Evolutionary conservation across 116 monocot genomes (phyloP).

Genomic region (Dioscorea cayenensis): DNA sequence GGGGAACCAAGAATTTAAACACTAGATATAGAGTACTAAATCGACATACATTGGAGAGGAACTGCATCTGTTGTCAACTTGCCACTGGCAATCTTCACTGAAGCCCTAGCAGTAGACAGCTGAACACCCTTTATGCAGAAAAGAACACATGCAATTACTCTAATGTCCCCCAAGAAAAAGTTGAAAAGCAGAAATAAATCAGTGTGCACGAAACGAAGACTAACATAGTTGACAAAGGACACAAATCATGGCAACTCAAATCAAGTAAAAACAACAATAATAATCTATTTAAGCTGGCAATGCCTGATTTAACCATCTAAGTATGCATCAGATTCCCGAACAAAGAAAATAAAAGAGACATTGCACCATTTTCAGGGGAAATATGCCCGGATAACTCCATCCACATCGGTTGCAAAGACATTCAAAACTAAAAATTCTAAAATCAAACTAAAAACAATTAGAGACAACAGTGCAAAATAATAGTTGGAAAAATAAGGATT

Average conservation of each 20-base stretch:
- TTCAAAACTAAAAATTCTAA: no score
- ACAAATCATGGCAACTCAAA: neutral
- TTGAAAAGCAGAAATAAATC: neutral
- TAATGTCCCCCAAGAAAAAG: neutral
- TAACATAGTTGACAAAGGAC: neutral
- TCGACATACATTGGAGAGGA: conserved; percentile 10
- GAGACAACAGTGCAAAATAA: no score
- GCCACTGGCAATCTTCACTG: conserved; percentile 19
- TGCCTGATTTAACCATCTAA: neutral
- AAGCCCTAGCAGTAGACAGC: conserved; percentile 51
- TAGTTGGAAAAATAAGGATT: no score
- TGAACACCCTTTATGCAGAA: conserved; percentile 20
- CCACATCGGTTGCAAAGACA: no score
- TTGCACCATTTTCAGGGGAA: no score
- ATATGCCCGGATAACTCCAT: no score
- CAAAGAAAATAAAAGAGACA: no score
- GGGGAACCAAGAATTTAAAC: neutral
- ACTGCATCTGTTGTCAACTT: conserved; percentile 5
- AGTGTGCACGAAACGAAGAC: neutral
- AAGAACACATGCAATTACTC: neutral
- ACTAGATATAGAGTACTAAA: neutral
- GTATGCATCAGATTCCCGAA: neutral
- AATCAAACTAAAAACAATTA: no score
- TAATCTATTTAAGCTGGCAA: neutral
- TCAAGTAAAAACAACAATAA: neutral